Evolutionary conservation across 2,329 filamentous ascomycete genomes (phyloP).

Genomic region (Conoideocrella luteorostrata): DNA sequence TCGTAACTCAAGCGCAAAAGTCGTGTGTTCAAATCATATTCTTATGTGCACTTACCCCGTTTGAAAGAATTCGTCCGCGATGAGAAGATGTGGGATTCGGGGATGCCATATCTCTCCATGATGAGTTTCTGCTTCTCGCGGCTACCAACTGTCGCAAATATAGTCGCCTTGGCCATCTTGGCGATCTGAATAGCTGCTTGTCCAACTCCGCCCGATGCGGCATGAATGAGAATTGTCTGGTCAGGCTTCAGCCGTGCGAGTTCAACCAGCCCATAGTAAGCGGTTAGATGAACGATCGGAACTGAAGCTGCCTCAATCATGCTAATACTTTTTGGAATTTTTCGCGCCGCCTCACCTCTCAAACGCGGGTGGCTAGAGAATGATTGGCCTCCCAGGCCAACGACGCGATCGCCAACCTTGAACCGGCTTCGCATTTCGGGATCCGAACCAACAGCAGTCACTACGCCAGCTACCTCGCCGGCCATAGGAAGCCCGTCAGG

Average conservation of each 20-base stretch:
- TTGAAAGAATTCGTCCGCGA: neutral
- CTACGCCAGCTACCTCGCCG: neutral
- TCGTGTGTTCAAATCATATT: too few relatives aligned
- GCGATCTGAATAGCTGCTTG: slow-evolving; percentile 32
- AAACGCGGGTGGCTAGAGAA: too few relatives aligned
- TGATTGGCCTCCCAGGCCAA: too few relatives aligned
- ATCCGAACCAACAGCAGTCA: neutral
- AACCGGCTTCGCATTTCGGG: too few relatives aligned
- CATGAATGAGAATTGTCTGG: slow-evolving; percentile 33
- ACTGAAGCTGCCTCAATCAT: neutral
- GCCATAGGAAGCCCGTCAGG: neutral
- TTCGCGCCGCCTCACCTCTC: too few relatives aligned
- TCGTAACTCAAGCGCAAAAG: too few relatives aligned
- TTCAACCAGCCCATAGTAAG: neutral
- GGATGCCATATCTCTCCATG: slow-evolving; percentile 28
- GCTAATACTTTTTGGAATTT: neutral
- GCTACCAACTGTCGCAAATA: slow-evolving; percentile 36
- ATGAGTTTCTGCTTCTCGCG: slow-evolving; percentile 29
- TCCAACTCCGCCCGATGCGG: slow-evolving; percentile 30
- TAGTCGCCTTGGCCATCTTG: slow-evolving; percentile 28
- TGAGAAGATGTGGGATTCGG: slow-evolving; percentile 22
- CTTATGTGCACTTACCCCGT: too few relatives aligned
- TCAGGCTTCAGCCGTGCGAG: neutral
- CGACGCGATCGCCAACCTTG: neutral
- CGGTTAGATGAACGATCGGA: neutral